Percentiles rank a stretch among this genome's conserved stretches.
Conservation (phyloP, 164 flowering plant genomes). For the Macadamia tetraphylla region DNA sequence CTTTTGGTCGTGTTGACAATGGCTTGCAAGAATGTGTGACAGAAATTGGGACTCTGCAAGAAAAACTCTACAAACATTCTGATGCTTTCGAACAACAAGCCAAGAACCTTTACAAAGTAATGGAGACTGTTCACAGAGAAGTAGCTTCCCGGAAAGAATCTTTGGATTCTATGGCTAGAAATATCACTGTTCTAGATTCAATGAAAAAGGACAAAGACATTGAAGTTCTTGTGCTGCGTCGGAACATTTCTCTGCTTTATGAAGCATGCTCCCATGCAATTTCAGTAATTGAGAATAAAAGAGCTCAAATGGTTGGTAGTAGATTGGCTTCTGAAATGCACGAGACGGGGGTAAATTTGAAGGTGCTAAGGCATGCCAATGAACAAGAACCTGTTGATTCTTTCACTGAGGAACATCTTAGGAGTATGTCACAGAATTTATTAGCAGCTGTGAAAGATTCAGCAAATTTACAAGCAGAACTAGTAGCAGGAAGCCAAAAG, state of each 20-base stretch:
- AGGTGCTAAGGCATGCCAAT: conserved; percentile 18
- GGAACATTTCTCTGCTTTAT: conserved; percentile 41
- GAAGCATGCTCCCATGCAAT: conserved; percentile 59
- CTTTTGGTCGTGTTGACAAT: conserved; percentile 18
- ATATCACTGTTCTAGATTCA: conserved; percentile 27
- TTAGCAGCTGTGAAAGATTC: conserved; percentile 42
- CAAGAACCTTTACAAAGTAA: conserved; percentile 22
- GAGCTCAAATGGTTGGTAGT: conserved; percentile 32
- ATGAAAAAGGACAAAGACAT: conserved; percentile 42
- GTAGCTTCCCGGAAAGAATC: conserved; percentile 33
- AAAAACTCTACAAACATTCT: conserved; percentile 34
- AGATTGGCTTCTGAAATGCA: conserved; percentile 22
- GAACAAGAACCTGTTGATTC: conserved; percentile 21
- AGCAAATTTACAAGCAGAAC: conserved; percentile 31
- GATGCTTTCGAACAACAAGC: conserved; percentile 37
- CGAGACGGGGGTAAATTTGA: conserved; percentile 13
- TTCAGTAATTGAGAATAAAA: conserved; percentile 46
- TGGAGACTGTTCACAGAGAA: conserved; percentile 32
- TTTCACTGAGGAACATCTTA: conserved; percentile 46
- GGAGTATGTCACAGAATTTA: conserved; percentile 39
- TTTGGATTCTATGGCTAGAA: conserved; percentile 36
- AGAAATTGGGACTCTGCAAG: conserved; percentile 38
- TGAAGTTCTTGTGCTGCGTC: conserved; percentile 31
- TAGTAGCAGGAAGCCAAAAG: conserved; percentile 35
- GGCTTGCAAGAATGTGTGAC: conserved; percentile 34